Conservation (phyloP, 345 rosid genomes). For the Zanthoxylum bungeanum region DNA sequence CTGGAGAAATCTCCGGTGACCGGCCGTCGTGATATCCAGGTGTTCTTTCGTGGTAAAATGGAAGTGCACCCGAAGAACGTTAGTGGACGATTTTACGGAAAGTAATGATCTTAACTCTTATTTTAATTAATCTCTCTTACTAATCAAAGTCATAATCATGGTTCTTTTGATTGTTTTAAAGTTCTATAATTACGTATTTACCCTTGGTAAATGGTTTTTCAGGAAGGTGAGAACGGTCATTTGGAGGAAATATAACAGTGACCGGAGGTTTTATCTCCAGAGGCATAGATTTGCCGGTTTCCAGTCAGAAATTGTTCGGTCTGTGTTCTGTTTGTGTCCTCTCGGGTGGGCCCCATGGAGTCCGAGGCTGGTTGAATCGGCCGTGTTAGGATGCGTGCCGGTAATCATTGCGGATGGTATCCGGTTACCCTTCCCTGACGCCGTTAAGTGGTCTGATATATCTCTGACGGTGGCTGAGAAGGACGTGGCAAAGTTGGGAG, state of each 20-base stretch:
- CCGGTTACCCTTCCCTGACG: conserved; percentile 60
- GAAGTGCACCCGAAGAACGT: conserved; percentile 93
- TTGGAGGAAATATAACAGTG: conserved; percentile 58
- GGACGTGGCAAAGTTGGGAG: conserved; percentile 60
- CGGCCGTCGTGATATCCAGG: conserved; percentile 73
- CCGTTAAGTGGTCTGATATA: conserved; percentile 72
- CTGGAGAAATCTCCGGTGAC: conserved; percentile 35
- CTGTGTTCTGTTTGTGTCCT: conserved; percentile 86
- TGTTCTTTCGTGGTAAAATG: conserved; percentile 93
- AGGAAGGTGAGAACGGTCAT: conserved; percentile 92
- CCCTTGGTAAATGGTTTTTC: not conserved
- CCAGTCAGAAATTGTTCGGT: conserved; percentile 75
- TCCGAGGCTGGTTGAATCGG: conserved; percentile 88
- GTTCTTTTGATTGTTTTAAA: not conserved
- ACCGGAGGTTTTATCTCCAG: conserved; percentile 70
- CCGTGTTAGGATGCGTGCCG: conserved; percentile 85
- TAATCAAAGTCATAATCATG: conserved; percentile 7
- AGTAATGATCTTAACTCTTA: too few species aligned
- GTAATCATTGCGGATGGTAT: conserved; percentile 89
- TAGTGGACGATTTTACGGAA: conserved; percentile 93
- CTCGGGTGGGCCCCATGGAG: conserved; percentile 99
- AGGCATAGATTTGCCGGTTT: conserved; percentile 78
- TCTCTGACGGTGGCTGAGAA: conserved; percentile 81
- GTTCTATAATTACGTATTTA: not conserved
- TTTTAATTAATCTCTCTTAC: too few species aligned